A percentile compares a stretch with the other conserved stretches of the same genome.
phyloP scores from a whole-genome alignment of 768 basidiomycete species.

The Hygrophorus russula region DNA sequence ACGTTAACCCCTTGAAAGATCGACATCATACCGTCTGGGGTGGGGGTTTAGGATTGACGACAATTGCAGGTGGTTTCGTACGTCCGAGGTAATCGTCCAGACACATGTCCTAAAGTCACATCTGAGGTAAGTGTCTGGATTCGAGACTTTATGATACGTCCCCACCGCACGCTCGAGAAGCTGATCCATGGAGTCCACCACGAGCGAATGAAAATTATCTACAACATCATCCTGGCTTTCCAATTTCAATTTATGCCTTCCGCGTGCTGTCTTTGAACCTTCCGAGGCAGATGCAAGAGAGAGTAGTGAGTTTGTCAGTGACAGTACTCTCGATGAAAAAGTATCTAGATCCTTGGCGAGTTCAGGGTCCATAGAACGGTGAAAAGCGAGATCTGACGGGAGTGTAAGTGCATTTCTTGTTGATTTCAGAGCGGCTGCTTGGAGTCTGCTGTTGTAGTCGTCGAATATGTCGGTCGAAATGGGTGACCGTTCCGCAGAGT shows the following conservation, averaged over 20 bases:
- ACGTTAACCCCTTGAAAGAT: background rate
- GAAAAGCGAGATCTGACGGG: constrained; percentile 75
- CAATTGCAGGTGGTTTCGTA: constrained; percentile 55
- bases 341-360: constrained; percentile 63
- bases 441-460: constrained; percentile 45
- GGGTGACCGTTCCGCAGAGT: background rate
- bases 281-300: constrained; percentile 34
- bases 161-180: constrained; percentile 73
- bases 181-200: constrained; percentile 80
- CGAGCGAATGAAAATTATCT: constrained; percentile 66
- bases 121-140: background rate
- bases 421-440: constrained; percentile 48
- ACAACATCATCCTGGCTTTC: constrained; percentile 70
- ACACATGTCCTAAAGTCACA: constrained; percentile 53
- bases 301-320: constrained; percentile 55
- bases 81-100: constrained; percentile 71
- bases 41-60: constrained; percentile 32
- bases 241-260: constrained; percentile 45
- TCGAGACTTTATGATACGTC: constrained; percentile 12
- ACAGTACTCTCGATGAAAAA: constrained; percentile 55
- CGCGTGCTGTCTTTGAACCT: constrained; percentile 17
- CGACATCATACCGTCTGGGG: constrained; percentile 8
- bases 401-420: constrained; percentile 52
- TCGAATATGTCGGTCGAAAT: constrained; percentile 24
- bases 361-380: constrained; percentile 70